Conservation (phyloP, 441 rosid genomes). For the Populus hybrid region DNA sequence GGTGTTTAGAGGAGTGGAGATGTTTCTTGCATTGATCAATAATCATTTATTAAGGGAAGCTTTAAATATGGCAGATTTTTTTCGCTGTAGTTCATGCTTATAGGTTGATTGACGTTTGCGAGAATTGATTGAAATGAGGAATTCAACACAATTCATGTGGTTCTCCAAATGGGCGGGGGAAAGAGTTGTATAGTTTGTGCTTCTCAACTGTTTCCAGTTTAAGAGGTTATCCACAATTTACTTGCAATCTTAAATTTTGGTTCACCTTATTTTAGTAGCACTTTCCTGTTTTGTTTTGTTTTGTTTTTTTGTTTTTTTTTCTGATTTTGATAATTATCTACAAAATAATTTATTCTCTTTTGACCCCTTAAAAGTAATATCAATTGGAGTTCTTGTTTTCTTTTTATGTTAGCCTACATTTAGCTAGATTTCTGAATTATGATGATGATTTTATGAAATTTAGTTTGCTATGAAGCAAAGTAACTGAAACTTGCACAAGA, state of each 20-base stretch:
- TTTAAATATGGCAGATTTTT: background rate
- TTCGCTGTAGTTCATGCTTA: background rate
- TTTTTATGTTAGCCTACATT: too few species aligned
- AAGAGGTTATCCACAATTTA: slow-evolving; percentile 12
- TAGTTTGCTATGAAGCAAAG: too few species aligned
- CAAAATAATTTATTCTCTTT: too few species aligned
- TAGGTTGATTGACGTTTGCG: slow-evolving; percentile 18
- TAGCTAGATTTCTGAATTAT: too few species aligned
- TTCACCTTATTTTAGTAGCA: background rate
- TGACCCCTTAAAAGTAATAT: too few species aligned
- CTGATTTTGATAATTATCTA: too few species aligned
- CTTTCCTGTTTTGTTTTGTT: too few species aligned
- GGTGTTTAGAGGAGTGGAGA: slow-evolving; percentile 17
- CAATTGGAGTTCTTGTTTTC: too few species aligned
- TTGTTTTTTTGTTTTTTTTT: too few species aligned
- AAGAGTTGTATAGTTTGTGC: slow-evolving; percentile 7
- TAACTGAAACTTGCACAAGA: too few species aligned
- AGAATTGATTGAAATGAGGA: slow-evolving; percentile 6
- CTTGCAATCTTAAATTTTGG: background rate
- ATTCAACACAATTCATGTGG: slow-evolving; percentile 10
- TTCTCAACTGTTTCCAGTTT: slow-evolving; percentile 21
- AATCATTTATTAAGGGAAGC: background rate
- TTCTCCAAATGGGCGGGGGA: background rate
- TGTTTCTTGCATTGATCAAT: slow-evolving; percentile 19
- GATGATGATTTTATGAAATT: too few species aligned